phyloP scores from a whole-genome alignment of 352 stramenopile species.

The Phytopythium mirpurense region DNA sequence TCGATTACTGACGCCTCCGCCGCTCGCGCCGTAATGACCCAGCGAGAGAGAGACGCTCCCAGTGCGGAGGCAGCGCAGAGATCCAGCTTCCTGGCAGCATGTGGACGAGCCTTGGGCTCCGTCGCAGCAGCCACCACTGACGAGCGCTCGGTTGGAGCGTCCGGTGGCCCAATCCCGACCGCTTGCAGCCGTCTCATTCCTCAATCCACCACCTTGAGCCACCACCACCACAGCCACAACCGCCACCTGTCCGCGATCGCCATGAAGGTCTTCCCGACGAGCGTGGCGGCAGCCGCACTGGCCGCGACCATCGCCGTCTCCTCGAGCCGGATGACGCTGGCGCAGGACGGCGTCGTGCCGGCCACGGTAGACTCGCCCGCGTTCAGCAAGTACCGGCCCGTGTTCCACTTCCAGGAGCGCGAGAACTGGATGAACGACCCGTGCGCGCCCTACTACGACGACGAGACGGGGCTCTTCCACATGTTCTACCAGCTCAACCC shows the following conservation, averaged over 20 bases:
- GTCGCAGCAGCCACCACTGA: too few relatives aligned
- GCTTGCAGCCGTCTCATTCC: conserved; percentile 2
- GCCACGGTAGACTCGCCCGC: conserved; percentile 25
- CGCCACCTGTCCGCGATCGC: background rate
- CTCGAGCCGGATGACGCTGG: background rate
- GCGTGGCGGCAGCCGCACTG: conserved; percentile 1
- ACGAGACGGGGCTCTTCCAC: conserved; percentile 56
- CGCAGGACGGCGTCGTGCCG: conserved; percentile 14
- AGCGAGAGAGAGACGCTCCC: too few relatives aligned
- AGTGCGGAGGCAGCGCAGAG: too few relatives aligned
- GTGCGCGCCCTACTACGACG: conserved; percentile 69
- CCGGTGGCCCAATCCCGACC: too few relatives aligned
- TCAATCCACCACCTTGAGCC: background rate
- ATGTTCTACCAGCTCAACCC: conserved; percentile 81
- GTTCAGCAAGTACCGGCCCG: conserved; percentile 53
- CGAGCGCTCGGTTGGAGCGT: too few relatives aligned
- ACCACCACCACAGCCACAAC: background rate
- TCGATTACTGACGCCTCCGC: too few relatives aligned
- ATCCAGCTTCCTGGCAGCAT: too few relatives aligned
- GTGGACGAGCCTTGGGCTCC: too few relatives aligned
- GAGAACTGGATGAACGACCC: conserved; percentile 86
- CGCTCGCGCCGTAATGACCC: too few relatives aligned
- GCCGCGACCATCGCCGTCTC: conserved; percentile 6
- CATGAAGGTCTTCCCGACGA: conserved; percentile 10
- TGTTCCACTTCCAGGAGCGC: conserved; percentile 55